These are phyloP conservation scores for Tetrahymena borealis DNA, from an alignment of 73 alveolate genomes.

Conservation along the genomic window DNA sequence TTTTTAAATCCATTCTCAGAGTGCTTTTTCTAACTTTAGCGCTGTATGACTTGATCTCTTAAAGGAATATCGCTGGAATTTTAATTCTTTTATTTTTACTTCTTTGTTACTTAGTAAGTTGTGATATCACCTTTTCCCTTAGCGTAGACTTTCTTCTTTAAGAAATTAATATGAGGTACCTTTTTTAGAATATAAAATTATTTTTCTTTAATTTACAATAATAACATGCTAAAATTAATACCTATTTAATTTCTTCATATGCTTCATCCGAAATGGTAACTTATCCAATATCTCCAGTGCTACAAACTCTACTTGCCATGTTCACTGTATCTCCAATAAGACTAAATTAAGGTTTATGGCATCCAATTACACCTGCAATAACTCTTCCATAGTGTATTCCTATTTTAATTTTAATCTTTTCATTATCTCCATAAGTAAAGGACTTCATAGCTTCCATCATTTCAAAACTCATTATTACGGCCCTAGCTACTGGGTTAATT, in stretches of 20 bases:
- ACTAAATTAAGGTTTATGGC: constrained; percentile 92
- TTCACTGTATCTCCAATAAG: constrained; percentile 95
- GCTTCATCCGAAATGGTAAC: constrained; percentile 21
- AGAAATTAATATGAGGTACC: constrained; percentile 19
- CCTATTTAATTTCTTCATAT: constrained; percentile 11
- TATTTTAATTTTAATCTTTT: constrained; percentile 63
- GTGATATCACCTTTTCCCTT: constrained; percentile 48
- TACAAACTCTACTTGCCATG: constrained; percentile 89
- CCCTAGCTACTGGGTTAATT: constrained; percentile 30
- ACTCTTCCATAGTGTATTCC: constrained; percentile 96
- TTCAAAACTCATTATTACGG: constrained; percentile 17
- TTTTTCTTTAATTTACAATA: too few relatives aligned
- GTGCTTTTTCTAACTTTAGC: neutral
- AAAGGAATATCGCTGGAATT: neutral
- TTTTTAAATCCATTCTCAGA: neutral
- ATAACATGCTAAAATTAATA: neutral
- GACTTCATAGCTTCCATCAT: constrained; percentile 25
- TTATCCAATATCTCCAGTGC: constrained; percentile 48
- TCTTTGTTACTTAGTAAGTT: constrained; percentile 26
- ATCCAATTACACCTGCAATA: constrained; percentile 95
- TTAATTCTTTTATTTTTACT: neutral
- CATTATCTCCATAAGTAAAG: constrained; percentile 24
- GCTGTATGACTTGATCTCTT: neutral
- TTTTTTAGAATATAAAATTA: too few relatives aligned
- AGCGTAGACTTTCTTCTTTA: constrained; percentile 14